Conservation (phyloP, 371 early-diverging fungal species). For the Smittium culicis region DNA sequence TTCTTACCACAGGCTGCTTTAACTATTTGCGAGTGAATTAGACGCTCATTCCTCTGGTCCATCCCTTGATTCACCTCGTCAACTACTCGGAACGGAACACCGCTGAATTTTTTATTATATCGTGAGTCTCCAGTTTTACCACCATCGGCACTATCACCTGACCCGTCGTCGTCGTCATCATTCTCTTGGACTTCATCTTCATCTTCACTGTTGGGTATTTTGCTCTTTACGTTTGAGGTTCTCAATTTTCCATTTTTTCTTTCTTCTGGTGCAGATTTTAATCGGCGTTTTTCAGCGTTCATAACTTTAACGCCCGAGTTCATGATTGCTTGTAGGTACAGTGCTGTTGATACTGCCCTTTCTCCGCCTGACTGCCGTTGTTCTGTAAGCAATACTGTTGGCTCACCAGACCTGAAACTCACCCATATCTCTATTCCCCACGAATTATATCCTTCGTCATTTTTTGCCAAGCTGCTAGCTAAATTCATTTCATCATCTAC, state of each 20-base stretch:
- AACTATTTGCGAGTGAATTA: conserved; percentile 89
- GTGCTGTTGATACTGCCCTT: conserved; percentile 88
- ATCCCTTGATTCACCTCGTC: conserved; percentile 99
- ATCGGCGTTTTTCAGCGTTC: neutral
- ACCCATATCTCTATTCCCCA: conserved; percentile 96
- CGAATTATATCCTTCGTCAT: conserved; percentile 66
- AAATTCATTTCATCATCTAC: neutral
- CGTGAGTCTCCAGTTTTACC: too few relatives aligned
- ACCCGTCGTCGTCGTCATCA: neutral
- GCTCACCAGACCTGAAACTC: conserved; percentile 79
- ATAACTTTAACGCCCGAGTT: conserved; percentile 6
- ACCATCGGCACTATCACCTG: neutral
- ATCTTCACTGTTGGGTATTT: neutral
- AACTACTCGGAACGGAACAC: conserved; percentile 93
- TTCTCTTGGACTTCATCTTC: neutral
- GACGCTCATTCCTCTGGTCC: conserved; percentile 96
- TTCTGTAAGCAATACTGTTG: conserved; percentile 71
- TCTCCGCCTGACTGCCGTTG: conserved; percentile 98
- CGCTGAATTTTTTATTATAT: too few relatives aligned
- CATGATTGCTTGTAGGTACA: conserved; percentile 94
- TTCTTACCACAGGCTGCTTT: conserved; percentile 36
- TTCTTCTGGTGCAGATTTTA: too few relatives aligned
- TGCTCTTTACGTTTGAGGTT: neutral
- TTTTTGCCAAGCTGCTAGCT: conserved; percentile 11
- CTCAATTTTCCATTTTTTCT: neutral